These are phyloP conservation scores for Metschnikowia amazonensis DNA, from an alignment of 805 yeast genomes.

Conservation along the genomic window DNA sequence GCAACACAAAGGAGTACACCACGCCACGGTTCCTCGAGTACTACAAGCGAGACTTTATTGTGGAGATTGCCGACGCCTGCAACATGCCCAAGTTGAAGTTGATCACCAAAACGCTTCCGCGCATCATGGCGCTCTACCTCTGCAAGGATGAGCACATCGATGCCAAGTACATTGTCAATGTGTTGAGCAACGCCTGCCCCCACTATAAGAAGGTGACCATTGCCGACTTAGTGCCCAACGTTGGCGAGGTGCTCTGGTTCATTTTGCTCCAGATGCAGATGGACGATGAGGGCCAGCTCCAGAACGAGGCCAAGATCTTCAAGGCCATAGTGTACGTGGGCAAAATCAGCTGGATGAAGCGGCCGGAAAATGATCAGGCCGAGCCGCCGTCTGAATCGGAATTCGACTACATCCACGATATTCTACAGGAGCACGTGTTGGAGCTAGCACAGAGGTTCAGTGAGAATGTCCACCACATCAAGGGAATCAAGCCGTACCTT, in stretches of 20 bases:
- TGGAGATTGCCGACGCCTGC: constrained; percentile 55
- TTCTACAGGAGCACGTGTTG: constrained; percentile 54
- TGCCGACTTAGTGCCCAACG: constrained; percentile 32
- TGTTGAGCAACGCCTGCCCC: constrained; percentile 52
- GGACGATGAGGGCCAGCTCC: constrained; percentile 27
- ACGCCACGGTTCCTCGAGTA: constrained; percentile 72
- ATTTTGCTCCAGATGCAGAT: constrained; percentile 31
- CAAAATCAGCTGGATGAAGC: constrained; percentile 20
- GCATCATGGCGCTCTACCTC: constrained; percentile 56
- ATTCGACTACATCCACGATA: constrained; percentile 26
- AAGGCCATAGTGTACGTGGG: constrained; percentile 44
- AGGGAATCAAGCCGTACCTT: constrained; percentile 66
- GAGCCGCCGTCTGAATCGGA: constrained; percentile 13
- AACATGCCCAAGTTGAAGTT: constrained; percentile 45
- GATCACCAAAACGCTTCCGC: constrained; percentile 45
- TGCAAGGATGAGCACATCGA: constrained; percentile 48
- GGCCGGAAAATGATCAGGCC: constrained; percentile 9
- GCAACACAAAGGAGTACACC: constrained; percentile 66
- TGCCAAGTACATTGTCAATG: constrained; percentile 47
- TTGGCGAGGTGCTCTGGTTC: constrained; percentile 39
- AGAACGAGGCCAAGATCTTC: constrained; percentile 33
- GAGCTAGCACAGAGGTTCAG: constrained; percentile 79
- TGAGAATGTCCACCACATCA: constrained; percentile 69
- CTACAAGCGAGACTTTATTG: constrained; percentile 58
- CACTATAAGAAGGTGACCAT: constrained; percentile 34